A percentile compares a stretch with the other conserved stretches of the same genome.
Conservation (phyloP, 108 stramenopile genomes). For the Mayamaea pseudoterrestris region DNA sequence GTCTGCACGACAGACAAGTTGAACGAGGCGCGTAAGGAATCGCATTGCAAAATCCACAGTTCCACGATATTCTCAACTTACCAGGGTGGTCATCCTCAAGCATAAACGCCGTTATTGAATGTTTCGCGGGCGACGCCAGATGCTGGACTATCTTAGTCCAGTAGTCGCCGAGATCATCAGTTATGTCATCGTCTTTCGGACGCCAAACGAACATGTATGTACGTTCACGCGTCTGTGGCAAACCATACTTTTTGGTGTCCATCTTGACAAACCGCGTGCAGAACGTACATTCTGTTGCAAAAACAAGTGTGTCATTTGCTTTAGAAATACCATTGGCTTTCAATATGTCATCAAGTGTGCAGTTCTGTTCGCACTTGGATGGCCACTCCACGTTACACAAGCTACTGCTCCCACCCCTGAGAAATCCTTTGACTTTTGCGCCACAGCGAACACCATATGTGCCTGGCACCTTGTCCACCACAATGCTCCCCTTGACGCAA, state of each 20-base stretch:
- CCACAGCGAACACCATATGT: slow-evolving; percentile 16
- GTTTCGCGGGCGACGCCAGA: slow-evolving; percentile 14
- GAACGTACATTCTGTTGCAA: no score
- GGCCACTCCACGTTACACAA: background rate
- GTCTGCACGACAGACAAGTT: slow-evolving; percentile 7
- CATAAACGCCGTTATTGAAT: slow-evolving; percentile 27
- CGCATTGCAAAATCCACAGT: no score
- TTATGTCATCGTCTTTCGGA: background rate
- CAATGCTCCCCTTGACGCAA: slow-evolving; percentile 5
- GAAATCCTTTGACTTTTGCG: slow-evolving; percentile 19
- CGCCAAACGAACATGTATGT: slow-evolving; percentile 6
- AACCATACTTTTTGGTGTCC: slow-evolving; percentile 46
- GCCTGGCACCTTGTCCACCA: slow-evolving; percentile 19
- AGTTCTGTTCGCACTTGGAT: slow-evolving; percentile 13
- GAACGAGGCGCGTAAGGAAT: slow-evolving; percentile 15
- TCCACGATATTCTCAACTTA: no score
- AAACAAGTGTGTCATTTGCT: slow-evolving; percentile 15
- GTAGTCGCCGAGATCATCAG: background rate
- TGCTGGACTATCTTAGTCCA: slow-evolving; percentile 7
- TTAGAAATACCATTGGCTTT: slow-evolving; percentile 15
- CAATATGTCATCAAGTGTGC: slow-evolving; percentile 21
- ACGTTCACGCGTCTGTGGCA: slow-evolving; percentile 46
- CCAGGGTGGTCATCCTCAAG: slow-evolving; percentile 27
- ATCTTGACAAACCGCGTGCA: slow-evolving; percentile 24
- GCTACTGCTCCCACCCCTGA: background rate